phyloP scores from a whole-genome alignment of 2,329 filamentous ascomycete genomes.

The Apiospora saccharicola region DNA sequence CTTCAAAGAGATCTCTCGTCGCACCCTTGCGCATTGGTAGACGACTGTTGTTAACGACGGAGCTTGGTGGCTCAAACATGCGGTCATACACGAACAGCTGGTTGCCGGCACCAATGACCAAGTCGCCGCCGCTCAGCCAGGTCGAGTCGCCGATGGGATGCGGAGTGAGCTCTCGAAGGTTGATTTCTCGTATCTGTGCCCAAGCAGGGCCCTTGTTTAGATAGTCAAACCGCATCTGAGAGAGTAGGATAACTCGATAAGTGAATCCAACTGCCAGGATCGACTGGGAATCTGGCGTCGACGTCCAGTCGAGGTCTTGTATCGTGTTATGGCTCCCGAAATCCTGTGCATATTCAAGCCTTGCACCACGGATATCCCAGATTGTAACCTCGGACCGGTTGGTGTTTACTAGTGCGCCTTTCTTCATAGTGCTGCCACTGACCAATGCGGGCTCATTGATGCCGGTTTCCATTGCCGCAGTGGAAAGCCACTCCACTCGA shows the following conservation, averaged over 20 bases:
- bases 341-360: conserved; percentile 81
- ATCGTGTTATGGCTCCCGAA: conserved; percentile 79
- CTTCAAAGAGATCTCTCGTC: conserved; percentile 77
- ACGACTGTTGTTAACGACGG: conserved; percentile 61
- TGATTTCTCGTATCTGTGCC: conserved; percentile 84
- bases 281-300: conserved; percentile 86
- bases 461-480: conserved; percentile 81
- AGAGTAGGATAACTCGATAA: conserved; percentile 82
- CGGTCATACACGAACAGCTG: conserved; percentile 88
- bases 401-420: conserved; percentile 82
- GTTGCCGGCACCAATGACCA: conserved; percentile 90
- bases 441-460: conserved; percentile 76
- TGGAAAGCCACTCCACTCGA: conserved; percentile 81
- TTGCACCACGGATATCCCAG: conserved; percentile 85
- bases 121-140: conserved; percentile 85
- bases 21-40: conserved; percentile 57
- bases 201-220: conserved; percentile 88
- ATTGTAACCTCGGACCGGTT: conserved; percentile 80
- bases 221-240: conserved; percentile 91
- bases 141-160: conserved; percentile 93
- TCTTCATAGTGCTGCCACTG: conserved; percentile 86
- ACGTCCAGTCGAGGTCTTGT: conserved; percentile 91
- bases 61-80: conserved; percentile 69
- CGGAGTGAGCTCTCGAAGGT: conserved; percentile 80
- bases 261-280: conserved; percentile 92